phyloP scores from a whole-genome alignment of 345 rosid genomes.

The Triadica sebifera region DNA sequence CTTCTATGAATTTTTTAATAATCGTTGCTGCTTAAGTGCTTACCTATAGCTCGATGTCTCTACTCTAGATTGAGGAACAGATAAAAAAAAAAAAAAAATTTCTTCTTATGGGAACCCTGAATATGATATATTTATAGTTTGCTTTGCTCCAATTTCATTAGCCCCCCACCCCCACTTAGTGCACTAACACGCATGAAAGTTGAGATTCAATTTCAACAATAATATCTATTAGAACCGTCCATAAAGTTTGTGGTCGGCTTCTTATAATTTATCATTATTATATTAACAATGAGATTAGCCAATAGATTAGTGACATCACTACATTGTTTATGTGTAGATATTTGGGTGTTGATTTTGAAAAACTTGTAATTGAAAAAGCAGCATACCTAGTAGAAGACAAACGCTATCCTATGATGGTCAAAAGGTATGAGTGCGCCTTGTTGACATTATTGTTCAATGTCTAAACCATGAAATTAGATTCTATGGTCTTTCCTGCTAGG shows the following conservation, averaged over 20 bases:
- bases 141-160: conserved; percentile 5
- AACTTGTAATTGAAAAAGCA: not conserved
- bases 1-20: not conserved
- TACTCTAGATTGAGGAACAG: too few species aligned
- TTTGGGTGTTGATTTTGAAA: not conserved
- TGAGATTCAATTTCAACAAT: conserved; percentile 8
- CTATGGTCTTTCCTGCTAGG: conserved; percentile 19
- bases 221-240: conserved; percentile 27
- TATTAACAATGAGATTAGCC: conserved; percentile 13
- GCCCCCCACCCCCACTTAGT: too few species aligned
- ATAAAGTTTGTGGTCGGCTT: conserved; percentile 31
- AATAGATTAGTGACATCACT: conserved; percentile 17
- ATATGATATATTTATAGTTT: not conserved
- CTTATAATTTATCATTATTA: not conserved
- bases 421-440: conserved; percentile 19
- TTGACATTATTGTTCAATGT: conserved; percentile 26
- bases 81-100: not conserved
- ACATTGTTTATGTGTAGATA: not conserved
- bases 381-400: conserved; percentile 6
- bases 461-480: conserved; percentile 21
- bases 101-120: not conserved
- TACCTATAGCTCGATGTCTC: not conserved
- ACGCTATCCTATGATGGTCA: conserved; percentile 19
- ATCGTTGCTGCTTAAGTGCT: not conserved
- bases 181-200: not conserved